Evolutionary conservation across 768 basidiomycete species (phyloP).

Genomic region (Rhizopogon roseolus): DNA sequence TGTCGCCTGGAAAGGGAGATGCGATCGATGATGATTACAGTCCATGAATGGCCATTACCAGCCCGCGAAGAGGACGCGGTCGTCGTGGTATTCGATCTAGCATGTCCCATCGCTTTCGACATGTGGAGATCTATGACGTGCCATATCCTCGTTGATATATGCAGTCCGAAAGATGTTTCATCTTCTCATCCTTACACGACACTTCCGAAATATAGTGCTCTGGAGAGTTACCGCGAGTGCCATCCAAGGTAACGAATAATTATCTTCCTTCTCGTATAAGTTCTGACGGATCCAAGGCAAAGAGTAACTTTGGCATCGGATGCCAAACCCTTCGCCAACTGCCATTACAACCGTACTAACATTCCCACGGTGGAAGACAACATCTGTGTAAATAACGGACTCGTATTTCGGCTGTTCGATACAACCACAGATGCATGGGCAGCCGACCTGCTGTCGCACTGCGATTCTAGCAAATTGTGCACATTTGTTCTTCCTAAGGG

Average conservation of each 20-base stretch:
- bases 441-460: slow-evolving; percentile 4
- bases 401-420: slow-evolving; percentile 28
- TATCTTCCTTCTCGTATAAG: no score
- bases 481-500: slow-evolving; percentile 27
- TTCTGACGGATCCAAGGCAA: slow-evolving; percentile 9
- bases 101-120: slow-evolving; percentile 33
- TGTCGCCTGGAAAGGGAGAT: slow-evolving; percentile 23
- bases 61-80: slow-evolving; percentile 12
- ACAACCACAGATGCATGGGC: slow-evolving; percentile 8
- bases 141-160: slow-evolving; percentile 32
- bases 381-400: slow-evolving; percentile 30
- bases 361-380: slow-evolving; percentile 12
- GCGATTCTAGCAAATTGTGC: slow-evolving; percentile 14
- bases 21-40: slow-evolving; percentile 20
- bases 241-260: slow-evolving; percentile 14
- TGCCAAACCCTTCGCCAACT: slow-evolving; percentile 14
- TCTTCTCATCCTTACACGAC: slow-evolving; percentile 5
- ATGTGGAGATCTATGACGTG: slow-evolving; percentile 42
- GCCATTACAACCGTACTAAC: slow-evolving; percentile 8
- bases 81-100: slow-evolving; percentile 37
- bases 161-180: slow-evolving; percentile 8
- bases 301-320: slow-evolving; percentile 19
- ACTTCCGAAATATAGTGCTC: slow-evolving; percentile 10
- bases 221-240: slow-evolving; percentile 8
- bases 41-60: slow-evolving; percentile 48